Conservation (phyloP, 805 yeast genomes). For the Starmerella stigmatis region DNA sequence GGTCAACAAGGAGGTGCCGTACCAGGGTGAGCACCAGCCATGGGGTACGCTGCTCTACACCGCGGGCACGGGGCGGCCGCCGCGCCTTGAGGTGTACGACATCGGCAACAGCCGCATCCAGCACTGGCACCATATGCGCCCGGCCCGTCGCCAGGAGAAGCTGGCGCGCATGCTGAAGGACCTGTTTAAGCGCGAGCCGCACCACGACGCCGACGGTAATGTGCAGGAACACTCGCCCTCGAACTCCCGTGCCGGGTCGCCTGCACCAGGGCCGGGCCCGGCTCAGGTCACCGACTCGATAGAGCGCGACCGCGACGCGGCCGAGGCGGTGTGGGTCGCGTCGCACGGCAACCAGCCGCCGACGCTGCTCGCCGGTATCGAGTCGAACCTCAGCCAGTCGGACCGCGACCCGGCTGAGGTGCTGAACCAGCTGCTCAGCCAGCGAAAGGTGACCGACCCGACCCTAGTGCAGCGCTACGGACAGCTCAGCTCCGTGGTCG, state of each 20-base stretch:
- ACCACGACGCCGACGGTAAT: conserved; percentile 7
- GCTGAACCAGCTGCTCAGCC: conserved; percentile 11
- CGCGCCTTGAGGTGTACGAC: conserved; percentile 27
- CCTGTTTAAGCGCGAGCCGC: conserved; percentile 21
- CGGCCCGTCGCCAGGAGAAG: conserved; percentile 42
- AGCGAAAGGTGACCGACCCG: conserved; percentile 9
- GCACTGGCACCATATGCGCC: conserved; percentile 75
- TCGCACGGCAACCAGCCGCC: conserved; percentile 20
- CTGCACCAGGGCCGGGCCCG: conserved; percentile 4
- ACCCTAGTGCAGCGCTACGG: conserved; percentile 81
- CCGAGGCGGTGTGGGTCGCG: conserved; percentile 19
- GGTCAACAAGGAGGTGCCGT: background rate
- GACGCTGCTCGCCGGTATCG: conserved; percentile 19
- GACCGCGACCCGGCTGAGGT: conserved; percentile 21
- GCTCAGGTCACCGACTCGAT: conserved; percentile 7
- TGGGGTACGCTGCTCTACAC: conserved; percentile 3
- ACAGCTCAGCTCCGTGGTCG: conserved; percentile 80
- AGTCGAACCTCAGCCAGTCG: conserved; percentile 14
- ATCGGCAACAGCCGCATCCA: conserved; percentile 33
- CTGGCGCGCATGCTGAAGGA: conserved; percentile 24
- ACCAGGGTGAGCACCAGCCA: conserved; percentile 1
- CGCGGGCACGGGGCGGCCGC: conserved; percentile 22
- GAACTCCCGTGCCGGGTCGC: conserved; percentile 9
- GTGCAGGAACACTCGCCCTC: conserved; percentile 4
- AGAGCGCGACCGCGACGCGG: conserved; percentile 21